These are phyloP conservation scores for Trifolium fragiferum DNA, from an alignment of 306 rosid genomes.

Conservation along the genomic window DNA sequence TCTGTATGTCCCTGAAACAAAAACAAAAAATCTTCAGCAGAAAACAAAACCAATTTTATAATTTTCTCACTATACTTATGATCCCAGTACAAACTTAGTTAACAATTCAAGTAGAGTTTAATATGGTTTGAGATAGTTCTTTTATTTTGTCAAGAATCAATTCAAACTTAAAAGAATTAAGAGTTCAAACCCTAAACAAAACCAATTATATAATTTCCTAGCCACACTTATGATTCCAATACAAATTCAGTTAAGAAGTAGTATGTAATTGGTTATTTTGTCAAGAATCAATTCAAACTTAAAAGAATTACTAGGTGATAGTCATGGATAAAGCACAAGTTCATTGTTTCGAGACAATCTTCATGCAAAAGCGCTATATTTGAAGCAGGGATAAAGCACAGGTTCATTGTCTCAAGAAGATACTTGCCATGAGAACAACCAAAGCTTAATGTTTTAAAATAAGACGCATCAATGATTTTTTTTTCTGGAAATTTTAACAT, in stretches of 20 bases:
- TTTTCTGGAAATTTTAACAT: constrained; percentile 9
- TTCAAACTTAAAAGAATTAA: constrained; percentile 7
- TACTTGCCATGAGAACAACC: constrained; percentile 10
- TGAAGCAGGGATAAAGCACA: constrained; percentile 36
- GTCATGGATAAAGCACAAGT: background rate
- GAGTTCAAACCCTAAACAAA: constrained; percentile 11
- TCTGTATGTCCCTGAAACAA: constrained; percentile 86
- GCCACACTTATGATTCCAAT: constrained; percentile 17
- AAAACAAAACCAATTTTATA: constrained; percentile 29
- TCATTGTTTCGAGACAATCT: background rate
- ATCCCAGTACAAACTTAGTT: constrained; percentile 21
- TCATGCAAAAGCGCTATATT: constrained; percentile 20
- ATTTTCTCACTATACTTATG: constrained; percentile 13
- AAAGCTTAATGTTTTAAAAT: constrained; percentile 17
- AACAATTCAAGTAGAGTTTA: constrained; percentile 36
- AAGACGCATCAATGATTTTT: background rate
- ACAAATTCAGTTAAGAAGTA: constrained; percentile 34
- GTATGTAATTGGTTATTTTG: constrained; percentile 1
- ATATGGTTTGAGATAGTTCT: constrained; percentile 1
- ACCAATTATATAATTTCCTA: constrained; percentile 12
- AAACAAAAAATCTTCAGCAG: constrained; percentile 30
- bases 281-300: constrained; percentile 18
- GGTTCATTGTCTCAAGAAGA: constrained; percentile 23
- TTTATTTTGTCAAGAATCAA: constrained; percentile 7
- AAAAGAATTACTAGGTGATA: background rate